Base-by-base conservation (phyloP, 805 yeast species). In the Candida dendrica region DNA sequence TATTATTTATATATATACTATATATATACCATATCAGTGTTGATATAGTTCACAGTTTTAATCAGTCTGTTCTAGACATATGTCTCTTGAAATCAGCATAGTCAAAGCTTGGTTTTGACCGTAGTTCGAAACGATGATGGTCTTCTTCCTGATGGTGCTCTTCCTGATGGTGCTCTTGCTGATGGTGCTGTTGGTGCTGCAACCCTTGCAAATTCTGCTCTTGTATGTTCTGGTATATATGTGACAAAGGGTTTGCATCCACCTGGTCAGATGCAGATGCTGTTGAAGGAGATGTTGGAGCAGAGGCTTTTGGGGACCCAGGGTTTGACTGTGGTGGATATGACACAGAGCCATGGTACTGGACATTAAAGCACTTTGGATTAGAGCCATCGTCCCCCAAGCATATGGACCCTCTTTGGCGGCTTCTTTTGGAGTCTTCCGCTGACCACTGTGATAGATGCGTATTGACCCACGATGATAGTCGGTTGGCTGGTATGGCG, bases 311-410 rank as follows among this genome's bases (percentile, higher is more conserved):
- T 27, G 30, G 30, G 4, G 30, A 27, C 8, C 30, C 30, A 5
- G 30, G 30, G 3, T 34, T 26, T 14, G 41, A 26, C 22, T 32
- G 36, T 14, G 40, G 40, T 19, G 40, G 40, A 16, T 38, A 31
- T 11, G 41, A 26, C 3, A 39, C 37, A 6, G 37, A 33, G n/a
- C 41, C 41, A 24, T 24, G 36, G n/a, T 39, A 39, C 13, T 39
- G 41, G n/a, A 39, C 41, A 34, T 39, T 39, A 22, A 39, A 39
- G 10, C 30, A 22, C 10, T 19, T 6, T 11, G 20, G 9, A 15
- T 32, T 24, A 20, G 16, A 29, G 14, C 20, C 37, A 6, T 8
- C 13, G 20, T 19, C 37, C 8, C 20, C 20, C 15, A 38, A 15
- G 11, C 36, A 16, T 19, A 27, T 32, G 3, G 40, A 38, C n/a